Percentiles rank a stretch among this genome's conserved stretches.
Conservation (phyloP, 306 rosid genomes). For the Malus asiatica region DNA sequence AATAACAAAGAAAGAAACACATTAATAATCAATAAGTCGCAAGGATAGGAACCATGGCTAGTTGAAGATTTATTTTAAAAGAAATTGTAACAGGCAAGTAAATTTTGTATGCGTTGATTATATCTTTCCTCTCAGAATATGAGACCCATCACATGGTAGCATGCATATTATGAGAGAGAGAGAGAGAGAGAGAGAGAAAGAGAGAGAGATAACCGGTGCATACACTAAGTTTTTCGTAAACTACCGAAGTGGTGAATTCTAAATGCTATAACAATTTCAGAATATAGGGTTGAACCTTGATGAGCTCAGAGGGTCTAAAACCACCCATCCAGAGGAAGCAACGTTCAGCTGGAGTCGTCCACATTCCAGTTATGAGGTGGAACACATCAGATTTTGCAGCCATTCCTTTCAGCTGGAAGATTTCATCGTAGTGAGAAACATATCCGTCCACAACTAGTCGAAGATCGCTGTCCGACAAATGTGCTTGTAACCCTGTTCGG, state of each 20-base stretch:
- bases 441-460: slow-evolving; percentile 57
- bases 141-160: neutral
- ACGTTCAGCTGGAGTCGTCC: slow-evolving; percentile 84
- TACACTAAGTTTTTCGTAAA: neutral
- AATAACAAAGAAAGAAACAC: neutral
- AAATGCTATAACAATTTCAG: neutral
- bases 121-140: neutral
- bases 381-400: slow-evolving; percentile 89
- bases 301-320: slow-evolving; percentile 79
- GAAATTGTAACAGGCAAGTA: neutral
- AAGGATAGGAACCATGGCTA: neutral
- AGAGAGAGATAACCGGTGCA: neutral
- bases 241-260: too few species aligned
- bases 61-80: neutral
- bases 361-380: slow-evolving; percentile 74
- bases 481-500: slow-evolving; percentile 48
- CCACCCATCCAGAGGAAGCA: slow-evolving; percentile 98
- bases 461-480: slow-evolving; percentile 55
- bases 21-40: neutral
- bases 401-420: slow-evolving; percentile 55
- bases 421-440: slow-evolving; percentile 64
- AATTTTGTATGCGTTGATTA: neutral
- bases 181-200: neutral
- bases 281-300: slow-evolving; percentile 34
- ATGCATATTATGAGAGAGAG: neutral